Base-by-base conservation (phyloP, 2,329 filamentous ascomycete species). In the Xylaria sp. region DNA sequence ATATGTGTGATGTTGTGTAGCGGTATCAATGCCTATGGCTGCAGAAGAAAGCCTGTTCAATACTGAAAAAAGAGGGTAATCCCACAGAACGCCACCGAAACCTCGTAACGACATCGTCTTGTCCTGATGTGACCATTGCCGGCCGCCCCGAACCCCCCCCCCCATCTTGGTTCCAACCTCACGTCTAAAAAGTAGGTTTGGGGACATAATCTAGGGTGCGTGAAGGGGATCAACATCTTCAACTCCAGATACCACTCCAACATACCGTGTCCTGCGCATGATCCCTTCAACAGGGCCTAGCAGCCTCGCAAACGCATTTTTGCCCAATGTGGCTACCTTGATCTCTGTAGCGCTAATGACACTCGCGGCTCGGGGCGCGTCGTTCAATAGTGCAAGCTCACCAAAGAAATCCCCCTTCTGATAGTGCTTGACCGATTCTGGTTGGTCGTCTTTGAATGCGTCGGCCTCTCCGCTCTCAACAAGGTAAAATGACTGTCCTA, bases 401-500 rank as follows among this genome's bases (percentile, higher is more conserved):
- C 96, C 96, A 81, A 99, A 99, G 83, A 96, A 99, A 76, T 97
- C 96, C 33, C 96, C 96, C 80, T 97, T 96, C 70, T 85, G 86
- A 80, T 98, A 98, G 61, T 88, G 85, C 76, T 93, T 93, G 70
- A 98, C 90, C 2, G 90, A 85, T 66, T 87, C 84, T 25, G 89
- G 84, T 20, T 85, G 82, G 44, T 90, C 92, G n/a, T 87, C 84
- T 81, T 95, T 97, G 84, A 89, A 93, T 1, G 93, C 95, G 73
- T 94, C 91, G 9, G 94, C 95, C 77, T 95, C 90, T 45, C 96
- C 96, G 33, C 86, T 87, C 80, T 97, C 96, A 54, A 98, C 84
- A 50, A 98, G 88, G 81, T 92, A 99, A 81, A 99, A 98, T 1
- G 92, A 90, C 76, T 96, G 89, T 62, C 96, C 96, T 0, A 91